Evolutionary conservation across 2,329 filamentous ascomycete genomes (phyloP).

Genomic region (Pseudocercospora musae): DNA sequence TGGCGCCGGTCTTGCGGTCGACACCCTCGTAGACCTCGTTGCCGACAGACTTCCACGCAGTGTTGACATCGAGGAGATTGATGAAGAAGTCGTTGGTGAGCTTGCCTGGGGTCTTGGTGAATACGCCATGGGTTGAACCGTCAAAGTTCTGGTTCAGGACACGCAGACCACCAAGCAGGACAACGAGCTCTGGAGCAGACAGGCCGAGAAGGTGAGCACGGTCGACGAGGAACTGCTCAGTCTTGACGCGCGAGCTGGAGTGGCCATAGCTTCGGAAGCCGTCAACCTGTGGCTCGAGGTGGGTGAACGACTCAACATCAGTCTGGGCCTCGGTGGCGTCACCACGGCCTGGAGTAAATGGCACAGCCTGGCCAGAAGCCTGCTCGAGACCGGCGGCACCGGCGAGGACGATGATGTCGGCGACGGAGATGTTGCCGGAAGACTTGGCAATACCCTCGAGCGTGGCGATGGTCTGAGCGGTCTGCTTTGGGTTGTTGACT

Average conservation of each 20-base stretch:
- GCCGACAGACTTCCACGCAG: slow-evolving; percentile 59
- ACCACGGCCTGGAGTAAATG: slow-evolving; percentile 69
- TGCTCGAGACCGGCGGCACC: slow-evolving; percentile 70
- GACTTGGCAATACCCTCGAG: slow-evolving; percentile 62
- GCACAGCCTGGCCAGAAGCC: slow-evolving; percentile 62
- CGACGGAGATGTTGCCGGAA: slow-evolving; percentile 69
- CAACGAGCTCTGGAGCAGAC: slow-evolving; percentile 67
- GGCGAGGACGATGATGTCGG: slow-evolving; percentile 74
- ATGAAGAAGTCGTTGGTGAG: slow-evolving; percentile 80
- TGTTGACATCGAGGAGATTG: slow-evolving; percentile 68
- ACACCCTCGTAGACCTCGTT: slow-evolving; percentile 60
- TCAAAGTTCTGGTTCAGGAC: slow-evolving; percentile 69
- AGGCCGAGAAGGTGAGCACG: slow-evolving; percentile 67
- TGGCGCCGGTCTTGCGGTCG: slow-evolving; percentile 62
- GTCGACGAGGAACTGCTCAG: slow-evolving; percentile 71
- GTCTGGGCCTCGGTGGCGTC: slow-evolving; percentile 72
- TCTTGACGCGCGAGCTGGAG: slow-evolving; percentile 57
- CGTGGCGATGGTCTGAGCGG: slow-evolving; percentile 58
- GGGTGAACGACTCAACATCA: slow-evolving; percentile 59
- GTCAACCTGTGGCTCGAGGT: slow-evolving; percentile 68
- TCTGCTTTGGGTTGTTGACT: slow-evolving; percentile 68
- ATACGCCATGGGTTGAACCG: slow-evolving; percentile 62
- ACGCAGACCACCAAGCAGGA: slow-evolving; percentile 69
- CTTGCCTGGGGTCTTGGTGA: slow-evolving; percentile 65
- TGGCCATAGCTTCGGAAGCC: slow-evolving; percentile 78